Evolutionary conservation across 441 rosid species (phyloP).

Genomic region (Hura crepitans): DNA sequence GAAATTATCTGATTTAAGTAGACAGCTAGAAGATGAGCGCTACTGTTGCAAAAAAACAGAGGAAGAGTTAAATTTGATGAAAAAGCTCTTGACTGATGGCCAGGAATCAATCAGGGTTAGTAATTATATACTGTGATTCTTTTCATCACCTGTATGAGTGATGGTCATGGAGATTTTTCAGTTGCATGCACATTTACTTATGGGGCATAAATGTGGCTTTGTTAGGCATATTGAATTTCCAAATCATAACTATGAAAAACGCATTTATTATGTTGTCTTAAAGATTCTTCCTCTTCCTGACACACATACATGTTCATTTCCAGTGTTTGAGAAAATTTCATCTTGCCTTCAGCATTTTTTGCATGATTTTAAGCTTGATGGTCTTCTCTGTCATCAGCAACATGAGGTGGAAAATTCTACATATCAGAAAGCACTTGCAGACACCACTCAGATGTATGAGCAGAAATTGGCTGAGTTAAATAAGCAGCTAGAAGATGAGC

Average conservation of each 20-base stretch:
- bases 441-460: conserved; percentile 76
- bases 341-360: background rate
- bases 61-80: conserved; percentile 47
- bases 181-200: background rate
- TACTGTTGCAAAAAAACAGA: conserved; percentile 38
- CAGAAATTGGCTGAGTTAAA: conserved; percentile 60
- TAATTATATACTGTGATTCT: conserved; percentile 17
- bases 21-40: conserved; percentile 54
- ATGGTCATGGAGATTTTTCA: background rate
- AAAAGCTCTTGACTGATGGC: conserved; percentile 44
- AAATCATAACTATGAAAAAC: background rate
- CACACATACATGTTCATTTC: background rate
- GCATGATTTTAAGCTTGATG: conserved; percentile 8
- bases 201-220: background rate
- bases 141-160: conserved; percentile 7
- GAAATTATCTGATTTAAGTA: conserved; percentile 55
- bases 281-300: conserved; percentile 11
- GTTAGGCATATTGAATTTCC: background rate
- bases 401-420: conserved; percentile 59
- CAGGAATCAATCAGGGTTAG: conserved; percentile 62
- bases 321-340: background rate
- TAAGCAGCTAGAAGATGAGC: conserved; percentile 55
- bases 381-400: conserved; percentile 49
- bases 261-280: background rate
- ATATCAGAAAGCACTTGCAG: conserved; percentile 65